Evolutionary conservation across 192 early-diverging fungal genomes (phyloP).

Genomic region (Polychytrium aggregatum): DNA sequence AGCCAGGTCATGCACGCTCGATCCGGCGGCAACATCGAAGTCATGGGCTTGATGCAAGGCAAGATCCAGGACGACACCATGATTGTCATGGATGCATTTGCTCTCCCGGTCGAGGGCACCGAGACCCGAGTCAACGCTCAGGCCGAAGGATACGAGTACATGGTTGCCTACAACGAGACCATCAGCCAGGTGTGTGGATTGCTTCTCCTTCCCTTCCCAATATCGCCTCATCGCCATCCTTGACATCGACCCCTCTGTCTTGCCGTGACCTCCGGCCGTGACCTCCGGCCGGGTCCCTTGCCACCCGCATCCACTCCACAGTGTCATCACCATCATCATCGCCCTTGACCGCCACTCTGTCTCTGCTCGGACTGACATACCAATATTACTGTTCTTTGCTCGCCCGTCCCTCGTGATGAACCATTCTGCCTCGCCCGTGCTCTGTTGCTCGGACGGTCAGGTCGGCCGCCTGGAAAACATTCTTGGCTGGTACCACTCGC

Average conservation of each 20-base stretch:
- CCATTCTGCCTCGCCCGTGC: too few species aligned
- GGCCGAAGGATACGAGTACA: conserved; percentile 90
- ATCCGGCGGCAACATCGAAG: conserved; percentile 88
- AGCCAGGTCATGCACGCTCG: conserved; percentile 88
- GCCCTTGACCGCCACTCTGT: too few species aligned
- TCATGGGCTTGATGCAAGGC: conserved; percentile 98
- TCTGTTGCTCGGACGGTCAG: conserved; percentile 21
- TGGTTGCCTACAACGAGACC: conserved; percentile 84
- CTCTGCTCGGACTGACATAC: too few species aligned
- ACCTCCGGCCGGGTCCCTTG: too few species aligned
- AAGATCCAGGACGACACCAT: conserved; percentile 79
- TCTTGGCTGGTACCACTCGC: conserved; percentile 98
- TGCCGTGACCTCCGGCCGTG: too few species aligned
- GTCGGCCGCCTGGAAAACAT: conserved; percentile 83
- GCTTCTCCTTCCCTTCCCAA: not conserved
- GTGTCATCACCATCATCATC: too few species aligned
- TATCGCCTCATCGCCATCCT: not conserved
- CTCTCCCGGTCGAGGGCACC: conserved; percentile 94
- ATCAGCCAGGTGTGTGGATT: conserved; percentile 61
- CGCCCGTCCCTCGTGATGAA: too few species aligned
- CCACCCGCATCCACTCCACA: too few species aligned
- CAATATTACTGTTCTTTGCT: too few species aligned
- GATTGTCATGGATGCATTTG: conserved; percentile 94
- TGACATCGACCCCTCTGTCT: too few species aligned
- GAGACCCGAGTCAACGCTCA: conserved; percentile 95